Base-by-base conservation (phyloP, 495 filamentous ascomycete species). In the Corynascus novoguineensis region DNA sequence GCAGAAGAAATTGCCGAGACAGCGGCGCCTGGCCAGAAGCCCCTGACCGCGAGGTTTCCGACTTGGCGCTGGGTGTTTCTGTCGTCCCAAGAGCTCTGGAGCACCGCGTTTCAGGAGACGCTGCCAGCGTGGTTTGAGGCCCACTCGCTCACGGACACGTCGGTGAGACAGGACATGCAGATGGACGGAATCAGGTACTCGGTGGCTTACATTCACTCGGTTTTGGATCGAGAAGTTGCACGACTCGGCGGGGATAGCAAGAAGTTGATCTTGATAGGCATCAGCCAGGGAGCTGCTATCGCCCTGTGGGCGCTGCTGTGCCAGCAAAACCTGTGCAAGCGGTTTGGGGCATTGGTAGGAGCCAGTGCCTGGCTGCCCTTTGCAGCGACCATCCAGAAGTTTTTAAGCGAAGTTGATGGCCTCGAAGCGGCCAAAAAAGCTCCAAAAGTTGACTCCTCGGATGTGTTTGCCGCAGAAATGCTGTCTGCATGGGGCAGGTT, bases 281-380 rank as follows among this genome's bases (percentile, higher is more conserved):
- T 83, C 46, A 81, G 80, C 51, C 79, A 83, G 55, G 80, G 80
- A 5, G 81, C 74, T 60, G 79, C 80, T 4, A 70, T 70, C 3
- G 69, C 67, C 21, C 60, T 81, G 24, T 64, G 70, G 53, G 60
- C 64, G 12, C 55, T 79, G 19, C 54, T 81, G 29, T 70, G 50
- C 19, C 64, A 57, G 2, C 40, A 34, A 6, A 49, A 58, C 3
- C 50, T 40, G 37, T 28, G 35, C 44, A 46, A 8, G 34, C 38
- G 34, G 32, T 31, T 68, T 31, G 63, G 68, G 14, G 78, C 63
- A 4, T 74, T 76, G 49, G 61, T 81, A 42, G 80, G 78, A 1
- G 72, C 81, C 65, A 74, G 76, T 64, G 78, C 76, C 35, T 83
- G 75, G 74, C 60, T 83, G 14, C 78, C 79, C 10, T 77, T 81